phyloP scores from a whole-genome alignment of 805 yeast genomes.

The Kodamaea kaohsiungensis region DNA sequence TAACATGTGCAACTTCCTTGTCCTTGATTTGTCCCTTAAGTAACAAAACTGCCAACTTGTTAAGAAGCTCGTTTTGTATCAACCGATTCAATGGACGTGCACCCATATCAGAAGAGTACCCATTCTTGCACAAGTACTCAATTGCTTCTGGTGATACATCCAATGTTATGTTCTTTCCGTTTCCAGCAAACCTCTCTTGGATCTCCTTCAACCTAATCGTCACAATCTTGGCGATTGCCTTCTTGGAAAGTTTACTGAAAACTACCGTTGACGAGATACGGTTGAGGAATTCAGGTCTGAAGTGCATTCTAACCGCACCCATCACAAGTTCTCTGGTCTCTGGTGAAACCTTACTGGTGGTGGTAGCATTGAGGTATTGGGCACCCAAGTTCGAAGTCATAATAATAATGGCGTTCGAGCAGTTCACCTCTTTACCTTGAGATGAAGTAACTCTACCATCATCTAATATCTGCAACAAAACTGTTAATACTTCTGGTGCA shows the following conservation, averaged over 20 bases:
- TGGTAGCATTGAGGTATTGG: slow-evolving; percentile 70
- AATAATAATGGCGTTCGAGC: slow-evolving; percentile 87
- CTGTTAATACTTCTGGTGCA: slow-evolving; percentile 94
- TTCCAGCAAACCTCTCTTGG: slow-evolving; percentile 78
- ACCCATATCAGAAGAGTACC: slow-evolving; percentile 92
- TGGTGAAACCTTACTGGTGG: slow-evolving; percentile 63
- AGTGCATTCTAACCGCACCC: slow-evolving; percentile 81
- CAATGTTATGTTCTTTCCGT: slow-evolving; percentile 75
- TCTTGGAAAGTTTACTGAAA: slow-evolving; percentile 88
- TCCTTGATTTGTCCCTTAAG: slow-evolving; percentile 85
- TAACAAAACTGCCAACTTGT: slow-evolving; percentile 84
- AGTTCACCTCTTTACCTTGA: slow-evolving; percentile 90
- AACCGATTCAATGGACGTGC: slow-evolving; percentile 95
- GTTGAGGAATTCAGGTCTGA: slow-evolving; percentile 96
- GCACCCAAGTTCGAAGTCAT: slow-evolving; percentile 99
- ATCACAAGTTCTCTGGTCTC: slow-evolving; percentile 77
- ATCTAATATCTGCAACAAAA: slow-evolving; percentile 87
- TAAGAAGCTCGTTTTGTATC: slow-evolving; percentile 85
- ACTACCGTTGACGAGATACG: slow-evolving; percentile 92
- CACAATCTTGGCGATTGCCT: slow-evolving; percentile 91
- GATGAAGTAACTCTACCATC: slow-evolving; percentile 96
- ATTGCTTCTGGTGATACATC: slow-evolving; percentile 75
- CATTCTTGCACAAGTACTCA: slow-evolving; percentile 79
- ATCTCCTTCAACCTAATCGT: slow-evolving; percentile 81
- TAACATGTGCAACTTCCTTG: slow-evolving; percentile 79